Base-by-base conservation (phyloP, 352 stramenopile genomes). In the Globisporangium canariense region DNA sequence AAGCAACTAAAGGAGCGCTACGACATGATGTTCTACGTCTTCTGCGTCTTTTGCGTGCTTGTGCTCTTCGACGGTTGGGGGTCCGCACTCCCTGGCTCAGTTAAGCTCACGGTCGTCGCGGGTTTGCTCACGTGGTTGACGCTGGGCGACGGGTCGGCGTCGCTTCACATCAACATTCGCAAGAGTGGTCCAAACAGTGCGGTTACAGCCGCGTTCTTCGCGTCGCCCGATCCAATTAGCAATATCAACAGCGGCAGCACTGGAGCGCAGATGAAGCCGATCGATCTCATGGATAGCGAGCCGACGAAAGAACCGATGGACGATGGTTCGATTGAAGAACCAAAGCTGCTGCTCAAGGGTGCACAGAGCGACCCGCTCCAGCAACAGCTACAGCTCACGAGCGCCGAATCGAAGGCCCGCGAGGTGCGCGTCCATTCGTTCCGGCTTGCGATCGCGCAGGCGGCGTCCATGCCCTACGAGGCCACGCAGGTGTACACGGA, bases 401-500 rank as follows among this genome's bases (percentile, higher is more conserved):
- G 45, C n/a, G 50, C 58, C 13, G 64, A 69, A 18, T 40, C 50
- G 40, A 57, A 38, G 18, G 56, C 47, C n/a, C 55, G 67, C n/a
- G 67, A 78, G 50, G 73, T 71, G 10, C 69, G 79, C 2, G 75
- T 84, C 54, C 65, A 79, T 28, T 78, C 69, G 16, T 88, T 90
- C 54, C 77, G 78, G 14, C 58, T 76, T 25, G 74, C 74, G 20
- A 85, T 88, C 54, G 74, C 76, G 0, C 72, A 83, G 40, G 71
- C 76, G 47, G 76, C 76, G 18, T 25, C 28, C 4, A 62, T 83
- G 7, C 52, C 70, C 18, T 64, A 79, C 4, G 73, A 80, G 7
- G 62, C 64, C 25, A 86, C 78, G 18, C 60, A 65, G 45, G 78
- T 84, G 46, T 88, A 85, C 64, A 71, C 73, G 36, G 74, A 88